A percentile compares a stretch with the other conserved stretches of the same genome.
Evolutionary conservation across 2,329 filamentous ascomycete species (phyloP).

Genomic region (Sporothrix pseudoabietina): DNA sequence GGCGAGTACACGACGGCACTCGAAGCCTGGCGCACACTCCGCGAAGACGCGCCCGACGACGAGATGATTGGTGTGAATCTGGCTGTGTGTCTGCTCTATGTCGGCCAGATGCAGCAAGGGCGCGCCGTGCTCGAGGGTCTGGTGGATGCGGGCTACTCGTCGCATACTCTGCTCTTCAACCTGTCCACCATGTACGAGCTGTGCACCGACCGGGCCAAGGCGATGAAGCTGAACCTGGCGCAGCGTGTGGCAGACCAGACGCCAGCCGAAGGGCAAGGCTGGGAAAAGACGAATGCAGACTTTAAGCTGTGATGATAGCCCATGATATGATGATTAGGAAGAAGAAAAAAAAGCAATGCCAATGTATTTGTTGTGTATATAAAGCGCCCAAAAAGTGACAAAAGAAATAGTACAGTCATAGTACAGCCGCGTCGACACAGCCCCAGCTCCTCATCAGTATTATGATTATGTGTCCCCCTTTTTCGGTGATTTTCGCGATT

Average conservation of each 20-base stretch:
- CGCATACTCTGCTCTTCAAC: conserved; percentile 84
- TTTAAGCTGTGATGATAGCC: conserved; percentile 69
- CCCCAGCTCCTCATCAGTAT: not conserved
- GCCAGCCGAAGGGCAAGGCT: conserved; percentile 56
- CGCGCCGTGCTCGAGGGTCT: conserved; percentile 67
- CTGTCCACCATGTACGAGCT: conserved; percentile 89
- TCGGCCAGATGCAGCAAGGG: conserved; percentile 73
- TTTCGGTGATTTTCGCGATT: not conserved
- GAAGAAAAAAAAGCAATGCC: not conserved
- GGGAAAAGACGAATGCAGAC: conserved; percentile 71
- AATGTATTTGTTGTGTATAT: conserved; percentile 22
- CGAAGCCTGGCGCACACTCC: conserved; percentile 59
- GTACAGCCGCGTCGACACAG: not conserved
- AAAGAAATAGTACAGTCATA: conserved; percentile 11
- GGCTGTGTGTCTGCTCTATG: conserved; percentile 82
- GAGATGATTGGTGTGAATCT: conserved; percentile 80
- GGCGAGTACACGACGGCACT: conserved; percentile 69
- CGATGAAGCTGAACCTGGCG: conserved; percentile 70
- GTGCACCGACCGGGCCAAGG: conserved; percentile 74
- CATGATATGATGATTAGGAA: too few relatives aligned
- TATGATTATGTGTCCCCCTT: conserved; percentile 3
- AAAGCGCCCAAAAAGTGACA: conserved; percentile 22
- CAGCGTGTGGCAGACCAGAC: conserved; percentile 66
- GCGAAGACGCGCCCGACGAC: conserved; percentile 49
- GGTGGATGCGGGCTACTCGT: conserved; percentile 64